Evolutionary conservation across 139 green algal species (phyloP), one percentile per base, ranked within the genome.

Genomic region (Limnomonas spitsbergensis): DNA sequence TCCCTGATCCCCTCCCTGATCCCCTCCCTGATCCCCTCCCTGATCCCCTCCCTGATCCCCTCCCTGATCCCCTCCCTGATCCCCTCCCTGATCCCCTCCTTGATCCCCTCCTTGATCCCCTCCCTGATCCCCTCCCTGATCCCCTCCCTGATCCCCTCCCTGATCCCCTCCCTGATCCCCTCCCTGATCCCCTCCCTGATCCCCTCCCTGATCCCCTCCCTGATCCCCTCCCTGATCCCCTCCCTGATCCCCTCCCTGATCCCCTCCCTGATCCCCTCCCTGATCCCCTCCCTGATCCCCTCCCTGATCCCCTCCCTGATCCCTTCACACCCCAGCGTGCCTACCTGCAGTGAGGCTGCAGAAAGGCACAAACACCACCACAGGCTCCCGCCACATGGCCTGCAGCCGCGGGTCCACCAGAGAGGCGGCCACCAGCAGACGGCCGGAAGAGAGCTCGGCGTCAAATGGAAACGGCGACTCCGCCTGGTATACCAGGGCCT

Each of bases 381-480:
- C 9, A 32, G 35, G 74, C 52, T 61, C 53, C 32, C 36, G 14
- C 74, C 74, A 79, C 2, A 20, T 26, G 14, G 2, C 53, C 32
- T 73, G 74, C 9, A 79, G 74, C 6, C 14, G 7, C 32, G 31
- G 52, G 53, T 69, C 53, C 3, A 52, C 66, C 3, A 81, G 38
- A 4, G 38, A 66, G 38, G 24, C 14, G 2, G 76, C 38, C 29
- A 75, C 39, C 2, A 69, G 3, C n/a, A 81, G 66, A 1, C 34
- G 66, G 4, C 66, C 56, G 20, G 26, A 35, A 3, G 3, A 34
- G 2, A 69, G 7, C 14, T 69, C 39, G 3, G 38, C 9, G 1
- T 75, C 61, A 56, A 81, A 69, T 1, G 76, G 29, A n/a, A 81
- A 81, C 1, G 56, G 38, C 29, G 66, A 38, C 27, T 69, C 66